Evolutionary conservation across 331 rosid genomes (phyloP).

Genomic region (Telfairia occidentalis): DNA sequence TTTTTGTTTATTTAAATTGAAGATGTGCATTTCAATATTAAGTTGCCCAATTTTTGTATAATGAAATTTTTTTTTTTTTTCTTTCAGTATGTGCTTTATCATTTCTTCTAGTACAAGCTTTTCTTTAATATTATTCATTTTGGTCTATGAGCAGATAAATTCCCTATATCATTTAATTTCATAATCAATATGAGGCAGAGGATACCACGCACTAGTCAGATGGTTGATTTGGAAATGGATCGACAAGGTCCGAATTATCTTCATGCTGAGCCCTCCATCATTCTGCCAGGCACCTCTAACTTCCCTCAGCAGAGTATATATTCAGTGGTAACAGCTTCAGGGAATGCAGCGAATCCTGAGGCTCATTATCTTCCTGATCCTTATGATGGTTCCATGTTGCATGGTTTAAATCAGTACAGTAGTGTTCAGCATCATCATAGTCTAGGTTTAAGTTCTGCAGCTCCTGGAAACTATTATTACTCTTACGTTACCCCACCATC

Average conservation of each 20-base stretch:
- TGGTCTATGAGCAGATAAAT: constrained; percentile 15
- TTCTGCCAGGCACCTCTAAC: constrained; percentile 29
- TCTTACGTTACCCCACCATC: constrained; percentile 60
- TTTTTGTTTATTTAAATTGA: neutral
- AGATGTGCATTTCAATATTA: neutral
- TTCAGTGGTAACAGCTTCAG: constrained; percentile 44
- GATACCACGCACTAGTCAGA: constrained; percentile 35
- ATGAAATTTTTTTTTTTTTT: neutral
- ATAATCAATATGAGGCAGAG: constrained; percentile 35
- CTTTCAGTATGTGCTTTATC: neutral
- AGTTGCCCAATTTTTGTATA: neutral
- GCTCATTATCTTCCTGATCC: constrained; percentile 47
- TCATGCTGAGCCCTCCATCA: constrained; percentile 45
- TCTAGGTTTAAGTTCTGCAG: constrained; percentile 45
- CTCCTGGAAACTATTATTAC: constrained; percentile 45
- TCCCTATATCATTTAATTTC: neutral
- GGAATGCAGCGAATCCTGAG: constrained; percentile 42
- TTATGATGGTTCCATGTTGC: constrained; percentile 52
- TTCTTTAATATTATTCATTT: neutral
- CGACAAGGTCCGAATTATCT: constrained; percentile 54
- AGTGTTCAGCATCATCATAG: constrained; percentile 50
- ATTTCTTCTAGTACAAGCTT: neutral
- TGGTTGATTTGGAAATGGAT: constrained; percentile 58
- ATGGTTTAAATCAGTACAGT: constrained; percentile 48
- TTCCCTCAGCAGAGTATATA: constrained; percentile 49